These are phyloP conservation scores for Stylonectria norvegica DNA, from an alignment of 2,329 filamentous ascomycete species.

Conservation along the genomic window DNA sequence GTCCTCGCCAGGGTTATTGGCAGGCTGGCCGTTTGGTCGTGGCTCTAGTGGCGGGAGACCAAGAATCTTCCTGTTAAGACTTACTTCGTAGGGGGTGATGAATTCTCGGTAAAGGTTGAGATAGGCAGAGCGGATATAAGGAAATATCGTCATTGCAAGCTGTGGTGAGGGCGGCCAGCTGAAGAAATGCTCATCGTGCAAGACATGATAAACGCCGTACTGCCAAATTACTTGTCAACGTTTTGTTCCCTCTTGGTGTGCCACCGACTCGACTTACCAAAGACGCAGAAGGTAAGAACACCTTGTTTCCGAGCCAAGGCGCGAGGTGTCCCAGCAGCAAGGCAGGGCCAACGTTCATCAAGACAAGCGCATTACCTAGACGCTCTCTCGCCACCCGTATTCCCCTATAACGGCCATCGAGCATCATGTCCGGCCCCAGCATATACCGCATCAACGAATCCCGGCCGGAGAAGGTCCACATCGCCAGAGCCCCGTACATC, in stretches of 20 bases:
- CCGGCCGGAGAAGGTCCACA: conserved; percentile 52
- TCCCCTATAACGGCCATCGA: conserved; percentile 23
- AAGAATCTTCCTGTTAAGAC: conserved; percentile 46
- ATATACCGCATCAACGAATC: conserved; percentile 43
- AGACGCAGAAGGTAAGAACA: conserved; percentile 42
- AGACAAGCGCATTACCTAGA: conserved; percentile 32
- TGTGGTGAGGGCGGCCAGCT: conserved; percentile 53
- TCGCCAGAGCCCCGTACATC: conserved; percentile 50
- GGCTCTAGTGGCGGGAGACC: conserved; percentile 35
- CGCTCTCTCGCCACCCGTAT: conserved; percentile 28
- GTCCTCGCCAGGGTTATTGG: conserved; percentile 17
- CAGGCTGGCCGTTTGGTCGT: conserved; percentile 14
- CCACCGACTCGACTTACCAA: conserved; percentile 29
- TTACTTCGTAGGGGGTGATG: conserved; percentile 45
- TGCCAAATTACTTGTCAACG: conserved; percentile 20
- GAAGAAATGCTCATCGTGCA: conserved; percentile 43
- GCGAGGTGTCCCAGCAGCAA: conserved; percentile 44
- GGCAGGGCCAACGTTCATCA: conserved; percentile 46
- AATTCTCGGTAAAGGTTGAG: conserved; percentile 45
- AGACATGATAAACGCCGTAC: conserved; percentile 47
- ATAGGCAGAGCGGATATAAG: conserved; percentile 45
- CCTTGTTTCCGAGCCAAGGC: conserved; percentile 40
- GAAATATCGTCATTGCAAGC: conserved; percentile 49
- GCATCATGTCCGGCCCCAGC: conserved; percentile 31
- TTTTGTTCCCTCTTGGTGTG: too few relatives aligned